These are phyloP conservation scores for Mallotus nudiflorus DNA, from an alignment of 345 rosid species.

Conservation along the genomic window DNA sequence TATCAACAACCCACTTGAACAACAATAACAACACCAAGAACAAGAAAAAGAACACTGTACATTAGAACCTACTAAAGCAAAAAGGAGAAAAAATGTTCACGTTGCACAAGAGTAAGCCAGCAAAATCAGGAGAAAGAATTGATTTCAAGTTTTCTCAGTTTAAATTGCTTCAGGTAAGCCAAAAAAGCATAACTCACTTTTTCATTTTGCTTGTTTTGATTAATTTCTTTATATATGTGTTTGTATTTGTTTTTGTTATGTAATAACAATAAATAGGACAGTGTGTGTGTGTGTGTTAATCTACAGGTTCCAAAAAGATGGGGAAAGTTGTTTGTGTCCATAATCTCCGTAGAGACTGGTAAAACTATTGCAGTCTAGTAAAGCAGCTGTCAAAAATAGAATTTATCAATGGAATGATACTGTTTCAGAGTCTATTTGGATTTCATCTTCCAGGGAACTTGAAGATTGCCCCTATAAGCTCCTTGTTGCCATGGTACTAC, in stretches of 20 bases:
- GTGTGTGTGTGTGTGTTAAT: neutral
- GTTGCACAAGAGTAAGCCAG: conserved; percentile 38
- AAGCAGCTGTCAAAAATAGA: conserved; percentile 43
- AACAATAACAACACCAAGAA: neutral
- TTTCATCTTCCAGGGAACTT: conserved; percentile 35
- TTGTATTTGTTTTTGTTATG: neutral
- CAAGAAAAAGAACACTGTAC: neutral
- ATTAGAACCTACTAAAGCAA: neutral
- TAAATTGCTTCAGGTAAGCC: conserved; percentile 46
- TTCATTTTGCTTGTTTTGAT: neutral
- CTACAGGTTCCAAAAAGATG: conserved; percentile 69
- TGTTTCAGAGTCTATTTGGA: conserved; percentile 44
- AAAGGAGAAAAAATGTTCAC: conserved; percentile 41
- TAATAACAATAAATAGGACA: neutral
- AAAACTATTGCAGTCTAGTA: conserved; percentile 45
- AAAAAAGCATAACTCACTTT: neutral
- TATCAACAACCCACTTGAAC: neutral
- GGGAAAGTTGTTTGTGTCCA: conserved; percentile 54
- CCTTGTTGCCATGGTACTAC: conserved; percentile 51
- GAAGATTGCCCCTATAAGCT: conserved; percentile 46
- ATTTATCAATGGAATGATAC: conserved; percentile 58
- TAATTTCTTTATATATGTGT: neutral
- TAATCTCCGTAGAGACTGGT: conserved; percentile 48
- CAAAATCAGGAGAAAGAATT: conserved; percentile 42
- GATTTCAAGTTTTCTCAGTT: conserved; percentile 54